A percentile compares a stretch with the other conserved stretches of the same genome.
These are phyloP conservation scores for Corchorus olitorius DNA, from an alignment of 345 rosid genomes.

Conservation along the genomic window DNA sequence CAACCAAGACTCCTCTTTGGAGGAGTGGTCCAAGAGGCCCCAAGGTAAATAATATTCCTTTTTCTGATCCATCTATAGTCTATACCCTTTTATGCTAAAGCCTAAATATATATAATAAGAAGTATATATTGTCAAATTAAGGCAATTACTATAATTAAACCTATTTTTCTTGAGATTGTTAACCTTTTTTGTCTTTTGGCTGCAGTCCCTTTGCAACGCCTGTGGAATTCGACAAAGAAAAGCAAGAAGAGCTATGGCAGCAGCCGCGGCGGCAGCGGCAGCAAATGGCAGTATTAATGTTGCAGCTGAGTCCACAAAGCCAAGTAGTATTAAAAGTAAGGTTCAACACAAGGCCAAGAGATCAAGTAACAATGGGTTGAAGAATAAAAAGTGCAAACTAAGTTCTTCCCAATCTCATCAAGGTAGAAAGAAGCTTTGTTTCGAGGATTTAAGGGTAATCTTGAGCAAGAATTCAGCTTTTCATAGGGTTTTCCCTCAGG, in stretches of 20 bases:
- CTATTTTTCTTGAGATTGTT: neutral
- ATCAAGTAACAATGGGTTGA: slow-evolving; percentile 27
- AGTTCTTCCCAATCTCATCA: slow-evolving; percentile 11
- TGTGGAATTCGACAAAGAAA: slow-evolving; percentile 94
- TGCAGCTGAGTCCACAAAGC: slow-evolving; percentile 13
- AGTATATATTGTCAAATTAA: neutral
- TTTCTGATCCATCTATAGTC: no score
- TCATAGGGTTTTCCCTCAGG: slow-evolving; percentile 86
- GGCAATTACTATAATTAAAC: neutral
- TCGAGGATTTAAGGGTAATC: slow-evolving; percentile 70
- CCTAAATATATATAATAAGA: neutral
- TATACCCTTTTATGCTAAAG: neutral
- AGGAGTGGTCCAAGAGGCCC: slow-evolving; percentile 96
- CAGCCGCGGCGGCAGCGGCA: slow-evolving; percentile 45
- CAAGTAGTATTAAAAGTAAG: slow-evolving; percentile 31
- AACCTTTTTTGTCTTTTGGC: neutral
- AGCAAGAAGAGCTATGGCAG: slow-evolving; percentile 74
- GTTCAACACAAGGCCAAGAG: slow-evolving; percentile 42
- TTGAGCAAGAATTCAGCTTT: slow-evolving; percentile 71
- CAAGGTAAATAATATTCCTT: slow-evolving; percentile 63
- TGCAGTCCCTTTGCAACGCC: slow-evolving; percentile 92
- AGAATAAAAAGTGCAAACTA: slow-evolving; percentile 44
- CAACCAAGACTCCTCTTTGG: slow-evolving; percentile 97
- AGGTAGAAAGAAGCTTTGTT: slow-evolving; percentile 53
- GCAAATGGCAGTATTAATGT: slow-evolving; percentile 19